Base-by-base conservation (phyloP, 2,329 filamentous ascomycete genomes). In the Chrysosphaeria jannelii region DNA sequence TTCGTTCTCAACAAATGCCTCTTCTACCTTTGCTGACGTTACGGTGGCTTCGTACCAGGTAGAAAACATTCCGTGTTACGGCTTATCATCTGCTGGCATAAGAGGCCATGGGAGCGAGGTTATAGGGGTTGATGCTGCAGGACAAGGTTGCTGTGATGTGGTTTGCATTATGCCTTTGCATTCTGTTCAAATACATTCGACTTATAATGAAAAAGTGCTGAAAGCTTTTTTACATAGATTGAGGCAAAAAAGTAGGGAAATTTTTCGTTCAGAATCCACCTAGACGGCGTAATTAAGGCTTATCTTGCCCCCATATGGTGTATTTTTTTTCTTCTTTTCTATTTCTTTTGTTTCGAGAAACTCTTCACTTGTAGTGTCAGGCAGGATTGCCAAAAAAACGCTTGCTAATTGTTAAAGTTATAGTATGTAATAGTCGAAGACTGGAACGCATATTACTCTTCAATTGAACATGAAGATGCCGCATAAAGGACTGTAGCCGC, bases 1-100 rank as follows among this genome's bases (percentile, higher is more conserved):
- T 17, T 33, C 22, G 25, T 43, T 42, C 20, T 35, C 29, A 5
- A 21, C 17, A 16, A 39, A 36, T 1, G 33, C 22, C 7, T 27
- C 26, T 11, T 42, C 36, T 3, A 33, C 27, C 10, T 29, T 27
- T 2, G 24, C 28, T 3, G 39, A 41, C 6, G 34, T 21, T 13
- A 42, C 28, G 3, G 35, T 36, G 4, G 33, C 37, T 27, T 41
- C 36, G 22, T 39, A 40, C 39, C 38, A 43, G 10, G 32, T 27
- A 1, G 31, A 23, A 10, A 34, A 29, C 6, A 32, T 22, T 10
- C 38, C 37, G 1, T 27, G 23, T 2, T 6, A 10, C 5, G 29
- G 27, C 5, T 28, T 25, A 10, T 34, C 27, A 9, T 24, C 27
- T 3, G 28, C 28, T 5, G 25, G n/a, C n/a, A n/a, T n/a, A n/a